Conservation (phyloP, 495 filamentous ascomycete genomes). For the Bathelium albidoporum region DNA sequence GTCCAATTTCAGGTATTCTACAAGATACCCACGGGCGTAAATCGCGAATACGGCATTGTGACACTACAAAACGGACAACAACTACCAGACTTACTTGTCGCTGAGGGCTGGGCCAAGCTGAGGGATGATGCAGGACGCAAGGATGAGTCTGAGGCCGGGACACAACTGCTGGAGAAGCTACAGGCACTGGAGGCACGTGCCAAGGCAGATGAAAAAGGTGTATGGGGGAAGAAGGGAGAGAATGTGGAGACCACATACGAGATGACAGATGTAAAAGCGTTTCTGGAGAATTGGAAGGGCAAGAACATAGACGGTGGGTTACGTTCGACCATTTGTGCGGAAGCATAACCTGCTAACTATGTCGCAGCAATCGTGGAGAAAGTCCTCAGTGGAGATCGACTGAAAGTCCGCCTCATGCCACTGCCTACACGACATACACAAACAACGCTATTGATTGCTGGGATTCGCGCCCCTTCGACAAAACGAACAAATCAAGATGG, state of each 20-base stretch:
- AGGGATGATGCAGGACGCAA: conserved; percentile 84
- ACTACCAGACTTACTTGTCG: conserved; percentile 68
- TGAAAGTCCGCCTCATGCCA: conserved; percentile 72
- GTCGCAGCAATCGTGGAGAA: conserved; percentile 59
- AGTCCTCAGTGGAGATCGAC: conserved; percentile 79
- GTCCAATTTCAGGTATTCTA: conserved; percentile 77
- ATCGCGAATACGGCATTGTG: conserved; percentile 78
- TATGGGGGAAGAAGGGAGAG: conserved; percentile 53
- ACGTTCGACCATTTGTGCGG: neutral
- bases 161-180: conserved; percentile 62
- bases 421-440: conserved; percentile 71
- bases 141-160: conserved; percentile 63
- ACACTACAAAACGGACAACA: conserved; percentile 59
- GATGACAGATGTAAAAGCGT: conserved; percentile 55
- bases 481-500: conserved; percentile 70
- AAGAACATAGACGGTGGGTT: conserved; percentile 55
- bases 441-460: conserved; percentile 76
- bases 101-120: conserved; percentile 82
- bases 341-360: conserved; percentile 4
- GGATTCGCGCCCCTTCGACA: conserved; percentile 75
- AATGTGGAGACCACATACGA: conserved; percentile 71
- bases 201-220: conserved; percentile 61
- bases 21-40: conserved; percentile 65
- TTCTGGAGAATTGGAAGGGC: conserved; percentile 68
- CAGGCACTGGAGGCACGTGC: conserved; percentile 71